Evolutionary conservation across 2,329 filamentous ascomycete genomes (phyloP).

Genomic region (Apiospora rasikravindrae): DNA sequence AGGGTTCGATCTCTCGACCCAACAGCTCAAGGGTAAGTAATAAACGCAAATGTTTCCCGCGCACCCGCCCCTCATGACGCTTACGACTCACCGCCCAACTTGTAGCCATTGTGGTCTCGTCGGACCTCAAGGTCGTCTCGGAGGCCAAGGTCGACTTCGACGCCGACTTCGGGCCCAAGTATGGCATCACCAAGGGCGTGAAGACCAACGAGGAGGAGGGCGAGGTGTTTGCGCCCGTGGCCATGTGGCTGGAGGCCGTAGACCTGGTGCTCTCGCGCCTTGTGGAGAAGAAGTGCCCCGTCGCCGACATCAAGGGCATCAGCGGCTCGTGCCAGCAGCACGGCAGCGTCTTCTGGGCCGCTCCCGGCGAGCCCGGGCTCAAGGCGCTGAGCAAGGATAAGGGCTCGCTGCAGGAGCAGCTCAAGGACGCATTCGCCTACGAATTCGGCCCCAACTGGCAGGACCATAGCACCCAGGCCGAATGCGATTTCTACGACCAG

Average conservation of each 20-base stretch:
- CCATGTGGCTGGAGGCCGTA: constrained; percentile 92
- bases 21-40: constrained; percentile 84
- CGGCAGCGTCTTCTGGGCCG: constrained; percentile 93
- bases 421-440: constrained; percentile 77
- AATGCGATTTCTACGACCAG: constrained; percentile 88
- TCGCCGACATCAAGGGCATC: constrained; percentile 77
- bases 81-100: constrained; percentile 23
- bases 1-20: constrained; percentile 95
- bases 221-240: constrained; percentile 91
- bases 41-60: constrained; percentile 18
- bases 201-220: constrained; percentile 79
- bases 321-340: constrained; percentile 97
- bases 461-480: constrained; percentile 89
- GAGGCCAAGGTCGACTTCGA: constrained; percentile 97
- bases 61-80: not conserved
- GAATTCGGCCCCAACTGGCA: constrained; percentile 97
- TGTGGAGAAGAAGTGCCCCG: constrained; percentile 71
- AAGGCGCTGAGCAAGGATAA: constrained; percentile 62
- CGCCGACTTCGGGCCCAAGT: constrained; percentile 73
- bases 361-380: constrained; percentile 70
- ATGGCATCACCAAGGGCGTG: constrained; percentile 88
- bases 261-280: constrained; percentile 83
- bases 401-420: constrained; percentile 70
- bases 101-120: constrained; percentile 80
- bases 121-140: constrained; percentile 78